phyloP scores from a whole-genome alignment of 2,329 filamentous ascomycete genomes.

The Fusarium hainanense region DNA sequence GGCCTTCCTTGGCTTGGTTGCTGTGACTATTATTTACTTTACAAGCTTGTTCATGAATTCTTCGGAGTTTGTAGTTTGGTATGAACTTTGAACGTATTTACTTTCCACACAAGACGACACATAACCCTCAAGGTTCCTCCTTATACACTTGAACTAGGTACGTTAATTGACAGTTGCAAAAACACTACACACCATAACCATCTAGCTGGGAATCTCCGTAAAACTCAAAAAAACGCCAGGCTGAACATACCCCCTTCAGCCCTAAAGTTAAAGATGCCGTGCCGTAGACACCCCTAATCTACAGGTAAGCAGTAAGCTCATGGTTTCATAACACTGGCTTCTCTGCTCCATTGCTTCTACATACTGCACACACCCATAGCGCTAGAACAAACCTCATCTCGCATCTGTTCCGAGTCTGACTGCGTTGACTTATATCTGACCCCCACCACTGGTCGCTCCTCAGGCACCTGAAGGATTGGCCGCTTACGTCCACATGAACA shows the following conservation, averaged over 20 bases:
- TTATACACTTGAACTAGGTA: background rate
- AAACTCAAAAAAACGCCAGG: conserved; percentile 8
- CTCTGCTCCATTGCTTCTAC: background rate
- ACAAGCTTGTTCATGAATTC: background rate
- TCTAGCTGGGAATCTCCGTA: background rate
- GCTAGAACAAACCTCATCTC: conserved; percentile 16
- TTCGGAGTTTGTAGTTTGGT: background rate
- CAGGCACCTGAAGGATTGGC: background rate
- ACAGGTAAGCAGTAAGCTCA: background rate
- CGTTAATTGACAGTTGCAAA: background rate
- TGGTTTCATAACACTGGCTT: background rate
- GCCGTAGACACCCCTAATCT: conserved; percentile 9
- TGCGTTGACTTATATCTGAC: background rate
- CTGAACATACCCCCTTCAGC: conserved; percentile 24
- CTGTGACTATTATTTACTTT: conserved; percentile 18
- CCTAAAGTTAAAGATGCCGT: conserved; percentile 17
- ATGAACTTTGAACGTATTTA: background rate
- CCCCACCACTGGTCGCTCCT: background rate
- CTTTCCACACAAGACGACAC: conserved; percentile 1
- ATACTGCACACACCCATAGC: conserved; percentile 3
- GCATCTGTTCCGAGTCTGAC: conserved; percentile 9
- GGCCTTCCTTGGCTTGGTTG: conserved; percentile 7
- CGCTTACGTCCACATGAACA: conserved; percentile 6
- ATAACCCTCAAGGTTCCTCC: background rate
- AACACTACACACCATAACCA: background rate